These are phyloP conservation scores for Calonectria leucothoes DNA, from an alignment of 2,329 filamentous ascomycete species.

Conservation along the genomic window DNA sequence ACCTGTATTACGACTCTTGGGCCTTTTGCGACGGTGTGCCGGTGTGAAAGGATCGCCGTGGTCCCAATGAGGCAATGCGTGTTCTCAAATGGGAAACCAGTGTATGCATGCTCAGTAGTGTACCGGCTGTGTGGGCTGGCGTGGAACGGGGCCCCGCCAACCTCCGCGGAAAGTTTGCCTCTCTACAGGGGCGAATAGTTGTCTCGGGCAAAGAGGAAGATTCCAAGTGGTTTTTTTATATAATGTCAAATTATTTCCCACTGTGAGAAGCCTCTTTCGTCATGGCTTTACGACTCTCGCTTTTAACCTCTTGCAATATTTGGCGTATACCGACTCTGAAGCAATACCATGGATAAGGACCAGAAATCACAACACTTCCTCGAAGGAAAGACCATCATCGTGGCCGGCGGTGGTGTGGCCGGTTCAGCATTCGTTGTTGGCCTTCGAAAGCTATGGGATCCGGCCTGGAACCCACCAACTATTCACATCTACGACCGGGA, in stretches of 20 bases:
- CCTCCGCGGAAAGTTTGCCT: not conserved
- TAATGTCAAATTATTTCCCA: not conserved
- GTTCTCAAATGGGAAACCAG: constrained; percentile 38
- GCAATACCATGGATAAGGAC: constrained; percentile 25
- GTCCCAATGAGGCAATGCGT: constrained; percentile 37
- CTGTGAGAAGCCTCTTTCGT: not conserved
- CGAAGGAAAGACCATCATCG: constrained; percentile 54
- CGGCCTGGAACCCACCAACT: constrained; percentile 42
- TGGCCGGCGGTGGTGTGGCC: constrained; percentile 57
- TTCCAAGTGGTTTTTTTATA: not conserved
- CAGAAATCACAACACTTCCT: constrained; percentile 44
- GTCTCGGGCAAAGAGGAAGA: not conserved
- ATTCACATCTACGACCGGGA: constrained; percentile 58
- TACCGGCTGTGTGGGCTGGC: not conserved
- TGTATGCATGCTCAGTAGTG: constrained; percentile 33
- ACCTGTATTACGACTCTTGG: not conserved
- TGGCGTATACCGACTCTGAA: not conserved
- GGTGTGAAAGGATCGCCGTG: not conserved
- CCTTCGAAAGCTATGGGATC: constrained; percentile 53
- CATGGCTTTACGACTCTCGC: not conserved
- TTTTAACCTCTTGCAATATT: not conserved
- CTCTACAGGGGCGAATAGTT: not conserved
- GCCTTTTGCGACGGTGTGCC: not conserved
- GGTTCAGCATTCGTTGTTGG: constrained; percentile 56
- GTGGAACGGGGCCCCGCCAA: constrained; percentile 14